Evolutionary conservation across 306 rosid genomes (phyloP).

Genomic region (Pterocarpus santalinus): DNA sequence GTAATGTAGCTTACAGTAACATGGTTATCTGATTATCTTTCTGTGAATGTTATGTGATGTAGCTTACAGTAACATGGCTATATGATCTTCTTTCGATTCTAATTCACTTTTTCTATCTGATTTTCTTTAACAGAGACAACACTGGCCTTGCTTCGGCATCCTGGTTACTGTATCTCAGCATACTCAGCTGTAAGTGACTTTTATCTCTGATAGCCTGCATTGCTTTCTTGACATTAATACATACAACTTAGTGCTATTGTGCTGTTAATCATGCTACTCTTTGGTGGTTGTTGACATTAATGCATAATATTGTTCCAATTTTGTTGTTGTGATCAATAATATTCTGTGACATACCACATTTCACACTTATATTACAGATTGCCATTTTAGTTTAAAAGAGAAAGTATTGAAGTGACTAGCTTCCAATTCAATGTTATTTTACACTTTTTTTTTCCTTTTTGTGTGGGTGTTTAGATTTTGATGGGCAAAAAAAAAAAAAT

Average conservation of each 20-base stretch:
- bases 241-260: slow-evolving; percentile 10
- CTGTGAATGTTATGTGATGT: slow-evolving; percentile 7
- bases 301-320: not conserved
- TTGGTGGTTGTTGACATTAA: slow-evolving; percentile 13
- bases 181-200: slow-evolving; percentile 82
- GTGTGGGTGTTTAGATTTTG: slow-evolving; percentile 3
- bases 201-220: slow-evolving; percentile 36
- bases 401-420: slow-evolving; percentile 10
- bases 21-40: slow-evolving; percentile 20
- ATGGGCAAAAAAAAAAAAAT: slow-evolving; percentile 20
- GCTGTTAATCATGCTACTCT: slow-evolving; percentile 1
- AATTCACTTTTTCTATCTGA: slow-evolving; percentile 33
- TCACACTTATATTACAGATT: slow-evolving; percentile 25
- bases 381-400: slow-evolving; percentile 24
- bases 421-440: slow-evolving; percentile 15
- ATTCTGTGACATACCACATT: slow-evolving; percentile 26
- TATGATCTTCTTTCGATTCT: slow-evolving; percentile 34
- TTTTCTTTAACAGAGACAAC: slow-evolving; percentile 77
- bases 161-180: slow-evolving; percentile 93
- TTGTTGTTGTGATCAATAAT: slow-evolving; percentile 13
- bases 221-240: slow-evolving; percentile 29
- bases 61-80: slow-evolving; percentile 29
- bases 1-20: slow-evolving; percentile 30
- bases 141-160: slow-evolving; percentile 92
- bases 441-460: not conserved